Evolutionary conservation across 1,284 basidiomycete genomes (phyloP), one percentile per base, ranked within the genome.

Genomic region (Afroboletus lepidellus): DNA sequence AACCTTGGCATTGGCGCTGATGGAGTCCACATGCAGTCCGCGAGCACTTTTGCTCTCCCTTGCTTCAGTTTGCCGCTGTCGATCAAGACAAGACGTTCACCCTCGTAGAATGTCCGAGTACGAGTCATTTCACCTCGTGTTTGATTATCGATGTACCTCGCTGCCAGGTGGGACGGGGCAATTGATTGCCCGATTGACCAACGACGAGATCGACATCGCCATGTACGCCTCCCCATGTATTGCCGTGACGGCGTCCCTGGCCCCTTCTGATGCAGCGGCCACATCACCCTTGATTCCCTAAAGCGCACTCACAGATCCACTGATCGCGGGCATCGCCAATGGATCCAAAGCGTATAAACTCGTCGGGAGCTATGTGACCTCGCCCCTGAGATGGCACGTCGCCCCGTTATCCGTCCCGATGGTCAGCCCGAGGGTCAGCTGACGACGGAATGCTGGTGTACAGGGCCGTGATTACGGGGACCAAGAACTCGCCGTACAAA

Each of bases 391-490:
- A 73, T 96, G 93, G 93, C 85, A 57, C 42, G 46, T 51, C 29
- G n/a, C n/a, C n/a, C 21, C 29, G 11, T n/a, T 25, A 39, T 33
- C n/a, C 20, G 36, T 34, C 25, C 24, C 34, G n/a, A n/a, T 8
- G 18, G 33, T 30, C 23, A 6, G 12, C 36, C 41, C 24, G 7
- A 29, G 15, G 23, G 25, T 41, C 25, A 27, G 39, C 25, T 41
- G 27, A 41, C 16, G 9, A 8, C 9, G n/a, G 3, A 3, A 5
- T n/a, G 16, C 20, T 6, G 3, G 4, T 20, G 25, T 5, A 18
- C 41, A 94, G 93, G 93, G 95, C 94, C 0, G 92, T 98, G 24
- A 90, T 94, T 62, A 91, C 94, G 3, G 95, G 95, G 18, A 24
- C 30, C 33, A 87, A 83, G 57, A 75, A 87, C 30, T 81, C 87